A percentile compares a stretch with the other conserved stretches of the same genome.
These are phyloP conservation scores for Apiotrichum gamsii DNA, from an alignment of 1,284 basidiomycete species.

Conservation along the genomic window DNA sequence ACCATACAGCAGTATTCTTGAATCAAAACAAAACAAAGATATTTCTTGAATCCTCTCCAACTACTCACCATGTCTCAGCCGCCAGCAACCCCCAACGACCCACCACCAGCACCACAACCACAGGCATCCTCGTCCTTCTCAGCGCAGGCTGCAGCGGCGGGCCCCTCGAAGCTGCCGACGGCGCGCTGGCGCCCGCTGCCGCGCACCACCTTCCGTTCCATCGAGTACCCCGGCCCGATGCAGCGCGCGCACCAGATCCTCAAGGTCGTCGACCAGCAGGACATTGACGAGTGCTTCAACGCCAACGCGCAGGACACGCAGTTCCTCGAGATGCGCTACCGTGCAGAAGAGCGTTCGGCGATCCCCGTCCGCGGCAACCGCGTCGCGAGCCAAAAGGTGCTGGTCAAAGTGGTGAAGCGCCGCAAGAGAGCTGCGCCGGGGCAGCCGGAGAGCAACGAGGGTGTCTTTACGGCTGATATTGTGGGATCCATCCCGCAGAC, in stretches of 20 bases:
- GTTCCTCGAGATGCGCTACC: constrained; percentile 63
- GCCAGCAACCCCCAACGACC: too few species aligned
- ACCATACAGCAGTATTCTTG: too few species aligned
- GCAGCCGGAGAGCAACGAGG: constrained; percentile 34
- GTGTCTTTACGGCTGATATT: constrained; percentile 70
- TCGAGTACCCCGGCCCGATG: constrained; percentile 88
- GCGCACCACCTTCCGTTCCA: constrained; percentile 61
- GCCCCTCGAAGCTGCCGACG: not conserved
- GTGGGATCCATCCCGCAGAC: constrained; percentile 73
- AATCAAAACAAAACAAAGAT: too few species aligned
- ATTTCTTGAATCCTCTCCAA: too few species aligned
- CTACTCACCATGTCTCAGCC: too few species aligned
- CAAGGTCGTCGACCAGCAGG: constrained; percentile 60
- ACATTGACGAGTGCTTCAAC: constrained; percentile 65
- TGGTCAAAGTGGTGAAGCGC: constrained; percentile 62
- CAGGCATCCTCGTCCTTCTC: too few species aligned
- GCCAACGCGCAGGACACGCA: constrained; percentile 38
- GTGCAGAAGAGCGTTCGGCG: constrained; percentile 64
- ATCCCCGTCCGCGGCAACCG: constrained; percentile 77
- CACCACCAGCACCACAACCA: too few species aligned
- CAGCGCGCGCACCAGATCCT: constrained; percentile 55
- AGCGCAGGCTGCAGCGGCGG: too few species aligned
- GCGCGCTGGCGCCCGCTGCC: constrained; percentile 56
- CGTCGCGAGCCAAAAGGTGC: constrained; percentile 65
- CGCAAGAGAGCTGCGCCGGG: constrained; percentile 46